Conservation (phyloP, 306 rosid genomes). For the Rosa rugosa region DNA sequence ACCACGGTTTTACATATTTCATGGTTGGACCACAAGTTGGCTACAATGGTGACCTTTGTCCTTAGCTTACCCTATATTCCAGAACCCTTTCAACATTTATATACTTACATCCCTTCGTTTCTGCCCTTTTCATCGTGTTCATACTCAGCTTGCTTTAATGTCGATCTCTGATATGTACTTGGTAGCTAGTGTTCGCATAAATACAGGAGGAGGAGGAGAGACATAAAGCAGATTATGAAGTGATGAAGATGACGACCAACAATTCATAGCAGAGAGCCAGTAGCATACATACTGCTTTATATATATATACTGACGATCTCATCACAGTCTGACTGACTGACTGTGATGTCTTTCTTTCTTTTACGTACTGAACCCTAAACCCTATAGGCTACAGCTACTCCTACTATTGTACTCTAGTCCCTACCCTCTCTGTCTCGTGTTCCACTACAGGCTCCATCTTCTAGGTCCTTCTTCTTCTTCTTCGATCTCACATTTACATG, state of each 20-base stretch:
- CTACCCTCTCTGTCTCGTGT: slow-evolving; percentile 26
- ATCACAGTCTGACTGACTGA: neutral
- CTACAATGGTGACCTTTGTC: neutral
- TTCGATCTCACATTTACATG: neutral
- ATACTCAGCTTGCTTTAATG: neutral
- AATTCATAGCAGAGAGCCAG: neutral
- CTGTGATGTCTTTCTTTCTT: neutral
- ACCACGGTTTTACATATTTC: neutral
- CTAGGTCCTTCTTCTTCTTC: neutral
- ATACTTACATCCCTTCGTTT: neutral
- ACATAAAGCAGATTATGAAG: neutral
- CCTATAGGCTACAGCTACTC: neutral
- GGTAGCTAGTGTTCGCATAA: neutral
- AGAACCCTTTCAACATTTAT: neutral
- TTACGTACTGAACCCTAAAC: slow-evolving; percentile 4
- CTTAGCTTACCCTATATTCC: neutral
- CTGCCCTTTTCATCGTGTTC: neutral
- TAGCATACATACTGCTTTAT: neutral
- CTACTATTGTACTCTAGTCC: slow-evolving; percentile 32
- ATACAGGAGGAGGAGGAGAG: neutral
- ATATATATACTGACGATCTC: neutral
- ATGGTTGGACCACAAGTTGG: slow-evolving; percentile 45
- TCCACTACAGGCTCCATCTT: neutral
- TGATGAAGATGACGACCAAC: neutral
- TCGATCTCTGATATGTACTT: neutral